Base-by-base conservation (phyloP, 148 eudicot genomes). In the Rhododendron molle region DNA sequence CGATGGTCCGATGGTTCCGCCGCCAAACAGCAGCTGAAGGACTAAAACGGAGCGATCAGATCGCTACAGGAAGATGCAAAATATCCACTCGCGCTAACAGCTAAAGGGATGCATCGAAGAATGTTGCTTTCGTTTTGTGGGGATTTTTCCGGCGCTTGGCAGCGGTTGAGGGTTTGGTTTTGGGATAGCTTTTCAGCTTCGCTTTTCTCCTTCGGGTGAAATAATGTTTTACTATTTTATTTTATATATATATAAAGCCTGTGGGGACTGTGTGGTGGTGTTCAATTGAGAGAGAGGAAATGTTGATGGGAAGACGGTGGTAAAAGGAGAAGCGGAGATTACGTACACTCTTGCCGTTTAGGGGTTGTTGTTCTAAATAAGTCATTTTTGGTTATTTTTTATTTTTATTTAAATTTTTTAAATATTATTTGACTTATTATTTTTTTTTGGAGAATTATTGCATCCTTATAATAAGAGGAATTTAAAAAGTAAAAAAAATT, bases 121-220 rank as follows among this genome's bases (percentile, higher is more conserved):
- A 47, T 47, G 16, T 15, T 67, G 32, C 12, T 67, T 26, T 26
- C 23, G 3, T 11, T 60, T 23, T 23, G n/a, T 2, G 21, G 69
- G 69, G 69, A 23, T 60, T 60, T 52, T 52, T 52, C 58, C 5
- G 58, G 58, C 16, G 5, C 15, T 52, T 52, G 58, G 69, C 28
- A 65, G 71, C n/a, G 71, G 71, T 65, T 65, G 71, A 65, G 32
- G 71, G 71, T 65, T 65, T 65, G 71, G 71, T 65, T 65, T 65
- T 65, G 71, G 71, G 71, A 65, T 65, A 65, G 28, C 71, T 65
- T 65, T 65, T 65, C 71, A 65, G 30, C 71, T n/a, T 65, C 71
- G 28, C 71, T 9, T 65, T 65, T 65, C 16, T 50, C 60, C 13
- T 65, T n/a, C 71, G 6, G 6, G 71, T 65, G 71, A 65, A 65